Evolutionary conservation across 441 rosid genomes (phyloP).

Genomic region (Theobroma grandiflorum): DNA sequence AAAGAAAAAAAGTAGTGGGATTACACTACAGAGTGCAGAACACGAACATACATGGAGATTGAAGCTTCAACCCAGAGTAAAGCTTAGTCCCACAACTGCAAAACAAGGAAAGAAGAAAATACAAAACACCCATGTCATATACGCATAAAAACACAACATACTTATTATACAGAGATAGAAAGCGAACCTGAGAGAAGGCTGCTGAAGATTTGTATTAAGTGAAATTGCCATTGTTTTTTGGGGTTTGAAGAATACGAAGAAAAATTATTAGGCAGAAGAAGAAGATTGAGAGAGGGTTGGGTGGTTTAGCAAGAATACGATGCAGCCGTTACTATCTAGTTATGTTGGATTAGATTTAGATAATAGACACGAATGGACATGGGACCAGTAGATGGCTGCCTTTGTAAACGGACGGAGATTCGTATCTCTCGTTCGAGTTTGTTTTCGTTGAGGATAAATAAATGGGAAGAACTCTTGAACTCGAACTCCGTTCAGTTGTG

Average conservation of each 20-base stretch:
- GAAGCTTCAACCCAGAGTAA: conserved; percentile 80
- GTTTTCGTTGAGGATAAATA: too few species aligned
- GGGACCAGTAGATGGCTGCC: not conserved
- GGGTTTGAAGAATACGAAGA: not conserved
- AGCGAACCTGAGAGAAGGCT: conserved; percentile 64
- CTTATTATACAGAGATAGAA: conserved; percentile 1
- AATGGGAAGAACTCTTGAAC: not conserved
- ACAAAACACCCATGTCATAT: conserved; percentile 17
- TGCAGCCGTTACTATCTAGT: conserved; percentile 7
- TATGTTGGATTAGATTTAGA: not conserved
- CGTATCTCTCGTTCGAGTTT: too few species aligned
- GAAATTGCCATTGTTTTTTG: conserved; percentile 58
- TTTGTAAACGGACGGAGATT: not conserved
- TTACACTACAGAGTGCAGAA: conserved; percentile 18
- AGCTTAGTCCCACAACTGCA: conserved; percentile 71
- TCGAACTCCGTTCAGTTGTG: not conserved
- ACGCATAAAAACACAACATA: not conserved
- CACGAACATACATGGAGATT: conserved; percentile 61
- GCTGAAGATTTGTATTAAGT: conserved; percentile 57
- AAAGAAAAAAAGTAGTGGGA: not conserved
- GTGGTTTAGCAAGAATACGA: not conserved
- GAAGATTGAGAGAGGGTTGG: not conserved
- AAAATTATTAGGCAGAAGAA: not conserved
- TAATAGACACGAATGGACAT: not conserved
- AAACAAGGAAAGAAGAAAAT: conserved; percentile 13